phyloP scores from a whole-genome alignment of 495 filamentous ascomycete genomes.

The Podospora didyma region DNA sequence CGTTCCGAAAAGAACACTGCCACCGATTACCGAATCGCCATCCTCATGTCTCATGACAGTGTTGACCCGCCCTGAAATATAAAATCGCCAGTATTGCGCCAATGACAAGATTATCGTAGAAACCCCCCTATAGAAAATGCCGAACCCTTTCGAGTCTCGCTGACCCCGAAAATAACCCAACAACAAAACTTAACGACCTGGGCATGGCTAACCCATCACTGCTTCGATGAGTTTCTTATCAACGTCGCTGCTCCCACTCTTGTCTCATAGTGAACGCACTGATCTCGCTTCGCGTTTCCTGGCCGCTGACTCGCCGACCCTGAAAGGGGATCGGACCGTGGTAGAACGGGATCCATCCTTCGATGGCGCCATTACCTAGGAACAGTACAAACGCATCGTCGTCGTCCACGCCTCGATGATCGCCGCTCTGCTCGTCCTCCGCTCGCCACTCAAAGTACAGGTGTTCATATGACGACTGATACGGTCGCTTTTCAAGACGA shows the following conservation, averaged over 20 bases:
- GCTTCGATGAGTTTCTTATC: background rate
- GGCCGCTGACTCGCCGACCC: conserved; percentile 11
- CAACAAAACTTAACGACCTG: background rate
- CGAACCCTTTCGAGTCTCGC: no score
- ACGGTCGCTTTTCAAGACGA: conserved; percentile 25
- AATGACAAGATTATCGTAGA: no score
- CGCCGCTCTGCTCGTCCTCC: conserved; percentile 15
- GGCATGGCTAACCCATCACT: background rate
- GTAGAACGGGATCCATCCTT: conserved; percentile 21
- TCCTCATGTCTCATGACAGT: no score
- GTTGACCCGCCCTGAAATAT: no score
- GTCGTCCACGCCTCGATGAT: conserved; percentile 8
- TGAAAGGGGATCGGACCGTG: conserved; percentile 17
- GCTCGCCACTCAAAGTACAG: conserved; percentile 31
- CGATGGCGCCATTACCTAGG: conserved; percentile 25
- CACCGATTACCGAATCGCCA: no score
- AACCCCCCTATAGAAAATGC: no score
- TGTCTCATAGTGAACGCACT: conserved; percentile 19
- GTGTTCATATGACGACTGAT: conserved; percentile 14
- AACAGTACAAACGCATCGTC: conserved; percentile 26
- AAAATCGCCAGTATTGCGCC: no score
- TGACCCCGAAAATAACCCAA: no score
- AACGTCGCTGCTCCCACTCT: conserved; percentile 18
- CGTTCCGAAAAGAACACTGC: no score
- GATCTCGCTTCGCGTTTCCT: conserved; percentile 31